phyloP scores from a whole-genome alignment of 805 yeast species.

The Kodamaea fukazawae region DNA sequence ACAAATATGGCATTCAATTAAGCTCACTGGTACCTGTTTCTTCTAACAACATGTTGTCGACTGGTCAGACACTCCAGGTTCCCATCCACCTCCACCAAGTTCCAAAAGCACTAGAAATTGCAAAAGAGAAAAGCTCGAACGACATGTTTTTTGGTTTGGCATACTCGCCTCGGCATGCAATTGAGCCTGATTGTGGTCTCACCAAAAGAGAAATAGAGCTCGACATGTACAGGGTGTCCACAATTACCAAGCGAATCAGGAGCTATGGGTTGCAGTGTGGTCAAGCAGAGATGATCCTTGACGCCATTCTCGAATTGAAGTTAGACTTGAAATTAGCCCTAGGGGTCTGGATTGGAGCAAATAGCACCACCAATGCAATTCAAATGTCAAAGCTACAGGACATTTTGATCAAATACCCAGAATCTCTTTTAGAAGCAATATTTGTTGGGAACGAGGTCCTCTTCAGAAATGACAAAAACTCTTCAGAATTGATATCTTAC shows the following conservation, averaged over 20 bases:
- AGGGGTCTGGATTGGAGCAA: constrained; percentile 61
- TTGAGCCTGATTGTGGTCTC: constrained; percentile 53
- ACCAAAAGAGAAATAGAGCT: constrained; percentile 46
- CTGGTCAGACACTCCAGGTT: too few species aligned
- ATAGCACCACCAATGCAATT: constrained; percentile 41
- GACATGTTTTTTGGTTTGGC: constrained; percentile 51
- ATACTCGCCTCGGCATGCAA: constrained; percentile 56
- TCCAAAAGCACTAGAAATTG: not conserved
- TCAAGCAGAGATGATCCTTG: constrained; percentile 51
- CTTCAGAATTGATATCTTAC: constrained; percentile 35
- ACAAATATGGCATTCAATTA: constrained; percentile 3
- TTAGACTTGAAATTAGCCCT: constrained; percentile 56
- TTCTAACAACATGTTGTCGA: too few species aligned
- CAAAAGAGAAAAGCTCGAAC: not conserved
- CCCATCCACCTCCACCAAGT: too few species aligned
- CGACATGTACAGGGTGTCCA: constrained; percentile 58
- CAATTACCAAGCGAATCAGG: constrained; percentile 55
- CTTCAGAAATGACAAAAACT: constrained; percentile 48
- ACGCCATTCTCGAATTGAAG: constrained; percentile 48
- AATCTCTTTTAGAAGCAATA: constrained; percentile 19
- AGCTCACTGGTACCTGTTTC: too few species aligned
- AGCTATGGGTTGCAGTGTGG: constrained; percentile 62
- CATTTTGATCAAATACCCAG: constrained; percentile 25
- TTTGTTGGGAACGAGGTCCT: constrained; percentile 64
- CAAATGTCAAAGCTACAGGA: constrained; percentile 47